A percentile compares a stretch with the other conserved stretches of the same genome.
phyloP scores from a whole-genome alignment of 257 asterid species.

The Lantana camara region DNA sequence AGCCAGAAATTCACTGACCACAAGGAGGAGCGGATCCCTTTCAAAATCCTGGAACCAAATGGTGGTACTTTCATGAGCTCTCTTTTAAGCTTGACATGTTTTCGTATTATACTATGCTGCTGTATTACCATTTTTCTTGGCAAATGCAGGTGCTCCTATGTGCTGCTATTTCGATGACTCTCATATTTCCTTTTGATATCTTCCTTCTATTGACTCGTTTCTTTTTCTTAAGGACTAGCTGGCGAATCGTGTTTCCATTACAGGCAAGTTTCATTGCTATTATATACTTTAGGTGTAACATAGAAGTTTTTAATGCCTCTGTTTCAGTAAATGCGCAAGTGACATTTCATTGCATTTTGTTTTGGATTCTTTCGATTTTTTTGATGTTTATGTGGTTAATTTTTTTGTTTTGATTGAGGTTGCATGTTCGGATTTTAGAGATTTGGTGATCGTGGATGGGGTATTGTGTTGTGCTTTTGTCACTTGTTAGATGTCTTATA shows the following conservation, averaged over 20 bases:
- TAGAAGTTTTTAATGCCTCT: slow-evolving; percentile 3
- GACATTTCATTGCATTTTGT: neutral
- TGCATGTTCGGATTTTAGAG: neutral
- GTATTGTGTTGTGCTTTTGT: too few relatives aligned
- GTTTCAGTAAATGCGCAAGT: neutral
- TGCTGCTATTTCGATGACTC: slow-evolving; percentile 77
- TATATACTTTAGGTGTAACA: neutral
- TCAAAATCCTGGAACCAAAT: slow-evolving; percentile 11
- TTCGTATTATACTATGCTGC: slow-evolving; percentile 17
- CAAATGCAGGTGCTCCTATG: slow-evolving; percentile 83
- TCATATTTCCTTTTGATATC: slow-evolving; percentile 92
- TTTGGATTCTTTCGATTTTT: neutral
- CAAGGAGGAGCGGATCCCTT: slow-evolving; percentile 95
- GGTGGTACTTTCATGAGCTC: slow-evolving; percentile 4
- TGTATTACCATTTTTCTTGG: slow-evolving; percentile 30
- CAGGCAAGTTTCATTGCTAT: slow-evolving; percentile 69
- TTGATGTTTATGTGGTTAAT: neutral
- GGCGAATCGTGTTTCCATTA: slow-evolving; percentile 85
- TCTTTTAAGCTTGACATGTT: neutral
- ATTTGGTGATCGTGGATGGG: neutral
- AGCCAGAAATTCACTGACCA: slow-evolving; percentile 65
- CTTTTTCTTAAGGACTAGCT: slow-evolving; percentile 83
- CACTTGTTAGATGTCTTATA: neutral
- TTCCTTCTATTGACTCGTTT: slow-evolving; percentile 89
- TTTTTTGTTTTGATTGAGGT: neutral